Base-by-base conservation (phyloP, 2,329 filamentous ascomycete species). In the Aureobasidium sp. region DNA sequence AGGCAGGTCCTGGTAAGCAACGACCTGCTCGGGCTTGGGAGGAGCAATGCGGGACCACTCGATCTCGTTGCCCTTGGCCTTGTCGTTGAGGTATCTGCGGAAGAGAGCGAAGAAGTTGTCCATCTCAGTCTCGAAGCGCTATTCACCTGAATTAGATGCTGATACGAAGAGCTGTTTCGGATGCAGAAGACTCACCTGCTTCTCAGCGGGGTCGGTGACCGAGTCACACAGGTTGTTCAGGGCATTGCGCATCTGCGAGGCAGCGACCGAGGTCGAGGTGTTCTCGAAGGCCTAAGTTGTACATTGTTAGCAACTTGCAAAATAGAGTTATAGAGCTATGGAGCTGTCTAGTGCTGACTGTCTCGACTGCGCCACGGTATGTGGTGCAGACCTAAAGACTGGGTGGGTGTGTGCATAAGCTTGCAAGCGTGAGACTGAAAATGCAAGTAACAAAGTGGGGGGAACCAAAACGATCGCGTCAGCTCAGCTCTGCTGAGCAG, bases 31-130 rank as follows among this genome's bases (percentile, higher is more conserved):
- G 70, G 89, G 87, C 70, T 94, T 92, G 62, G 94, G 94, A 68
- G 94, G 94, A 61, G 90, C 88, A 76, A 99, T 99, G 73, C 91
- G 91, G 67, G 95, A 91, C 94, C 94, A 99, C 77, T 96, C 90
- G 69, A 91, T 93, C 74, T 86, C 86, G 76, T 94, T 97, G 76
- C 93, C 92, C 86, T 97, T 97, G 74, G 94, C 93, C 84, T 97
- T 96, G 82, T 97, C 94, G 76, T 97, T 97, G 67, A 99, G 82
- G 79, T 97, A 99, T 79, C 94, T 87, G 74, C 94, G 89, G 88
- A 99, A 99, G 66, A 99, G 88, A 65, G 91, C 88, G 75, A 99
- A 99, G 84, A 99, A 99, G 87, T 99, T 99, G 85, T 99, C 94
- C 92, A 97, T 97, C 80, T 99, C 93, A 5, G 92, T 95, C 81